Base-by-base conservation (phyloP, 2,329 filamentous ascomycete species). In the Ophiostoma montium region DNA sequence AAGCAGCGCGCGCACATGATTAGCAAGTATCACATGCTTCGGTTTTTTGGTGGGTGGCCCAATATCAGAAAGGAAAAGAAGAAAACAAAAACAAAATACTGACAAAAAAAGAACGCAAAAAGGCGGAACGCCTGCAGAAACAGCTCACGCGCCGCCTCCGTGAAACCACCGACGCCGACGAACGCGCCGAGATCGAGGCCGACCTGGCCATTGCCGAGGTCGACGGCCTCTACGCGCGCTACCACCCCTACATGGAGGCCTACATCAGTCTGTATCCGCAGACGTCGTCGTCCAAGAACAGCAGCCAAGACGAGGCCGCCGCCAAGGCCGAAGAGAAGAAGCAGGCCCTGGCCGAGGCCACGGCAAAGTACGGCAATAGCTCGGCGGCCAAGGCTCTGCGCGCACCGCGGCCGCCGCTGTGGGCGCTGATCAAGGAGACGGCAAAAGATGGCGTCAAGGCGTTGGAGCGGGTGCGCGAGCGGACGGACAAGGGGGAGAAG, bases 1-100 rank as follows among this genome's bases (percentile, higher is more conserved):
- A 80, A 78, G 65, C 72, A 71, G 60, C 73, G 78, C 56, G 73
- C 72, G 57, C 72, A 78, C 52, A 86, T 89, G 76, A 87, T 89
- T 54, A 71, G 71, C 46, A 84, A 81, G 62, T 92, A 88, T 58
- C 85, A 90, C 62, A 89, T 86, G 76, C 78, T 90, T 46, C 72
- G 86, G 27, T 92, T 92, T 62, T 90, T 90, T 64, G 86, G 39
- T 42, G 16, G 5, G 21, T 27, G 11, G 3, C 0, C 27, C 18
- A 44, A 35, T 9, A 23, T 5, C 6, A 6, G 53, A 84, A 82
- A n/a, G 35, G 16, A 8, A 15, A 15, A n/a, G 21, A n/a, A 11
- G 23, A 21, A 15, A n/a, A 2, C 15, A 6, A 8, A 15, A 30
- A 2, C 30, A n/a, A 23, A 42, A 11, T 23, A 23, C 39, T 42